Evolutionary conservation across 1,139 yeast genomes (phyloP).

Genomic region (Candida labiduridarum): DNA sequence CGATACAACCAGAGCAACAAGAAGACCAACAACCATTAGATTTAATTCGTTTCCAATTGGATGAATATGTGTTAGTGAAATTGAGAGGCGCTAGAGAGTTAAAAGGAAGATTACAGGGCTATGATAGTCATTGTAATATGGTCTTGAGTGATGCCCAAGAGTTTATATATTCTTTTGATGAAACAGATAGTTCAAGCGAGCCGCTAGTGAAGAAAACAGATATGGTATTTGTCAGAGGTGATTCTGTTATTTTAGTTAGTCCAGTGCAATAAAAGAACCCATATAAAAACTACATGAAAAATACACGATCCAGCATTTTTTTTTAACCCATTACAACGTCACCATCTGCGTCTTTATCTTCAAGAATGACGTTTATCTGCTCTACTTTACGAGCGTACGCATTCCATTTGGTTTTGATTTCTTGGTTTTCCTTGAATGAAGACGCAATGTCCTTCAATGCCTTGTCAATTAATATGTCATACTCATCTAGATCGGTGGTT

Average conservation of each 20-base stretch:
- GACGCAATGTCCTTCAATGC: constrained; percentile 29
- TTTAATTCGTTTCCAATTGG: constrained; percentile 80
- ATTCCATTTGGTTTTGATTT: constrained; percentile 38
- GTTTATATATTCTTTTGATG: constrained; percentile 64
- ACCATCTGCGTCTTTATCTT: constrained; percentile 13
- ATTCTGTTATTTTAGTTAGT: constrained; percentile 83
- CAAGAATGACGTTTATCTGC: constrained; percentile 24
- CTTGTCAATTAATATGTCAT: constrained; percentile 32
- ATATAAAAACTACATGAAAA: constrained; percentile 2
- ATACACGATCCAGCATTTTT: not conserved
- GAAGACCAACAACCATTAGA: constrained; percentile 74
- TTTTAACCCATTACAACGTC: constrained; percentile 20
- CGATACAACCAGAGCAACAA: constrained; percentile 33
- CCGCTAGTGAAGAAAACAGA: constrained; percentile 66
- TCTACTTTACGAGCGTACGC: constrained; percentile 36
- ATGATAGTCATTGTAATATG: constrained; percentile 95
- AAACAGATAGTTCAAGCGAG: constrained; percentile 27
- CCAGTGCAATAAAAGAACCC: constrained; percentile 24
- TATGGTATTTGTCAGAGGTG: constrained; percentile 96
- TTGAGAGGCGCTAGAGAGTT: constrained; percentile 96
- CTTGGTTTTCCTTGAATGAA: constrained; percentile 32
- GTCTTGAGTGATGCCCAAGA: constrained; percentile 93
- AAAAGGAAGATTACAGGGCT: constrained; percentile 89
- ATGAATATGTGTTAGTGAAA: constrained; percentile 85
- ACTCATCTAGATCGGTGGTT: constrained; percentile 29